phyloP scores from a whole-genome alignment of 257 asterid genomes.

The Fraxinus americana region DNA sequence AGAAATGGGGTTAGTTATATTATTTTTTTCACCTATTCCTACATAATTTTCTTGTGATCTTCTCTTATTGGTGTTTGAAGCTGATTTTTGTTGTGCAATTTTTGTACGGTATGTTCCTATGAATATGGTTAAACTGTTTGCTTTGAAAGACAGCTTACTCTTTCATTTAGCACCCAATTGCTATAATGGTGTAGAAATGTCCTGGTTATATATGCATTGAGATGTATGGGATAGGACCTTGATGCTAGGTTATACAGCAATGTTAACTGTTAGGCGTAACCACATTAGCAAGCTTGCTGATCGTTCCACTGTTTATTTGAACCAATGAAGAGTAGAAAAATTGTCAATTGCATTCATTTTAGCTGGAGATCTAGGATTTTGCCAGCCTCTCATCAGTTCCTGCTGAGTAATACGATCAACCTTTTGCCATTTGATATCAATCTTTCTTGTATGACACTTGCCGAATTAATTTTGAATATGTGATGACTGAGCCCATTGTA shows the following conservation, averaged over 20 bases:
- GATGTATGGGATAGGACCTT: background rate
- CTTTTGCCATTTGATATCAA: no score
- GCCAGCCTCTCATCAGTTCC: background rate
- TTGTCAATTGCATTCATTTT: background rate
- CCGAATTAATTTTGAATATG: no score
- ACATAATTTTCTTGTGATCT: background rate
- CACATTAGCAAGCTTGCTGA: background rate
- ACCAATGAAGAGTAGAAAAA: background rate
- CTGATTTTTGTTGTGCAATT: background rate
- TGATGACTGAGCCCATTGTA: no score
- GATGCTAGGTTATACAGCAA: background rate
- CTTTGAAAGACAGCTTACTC: background rate
- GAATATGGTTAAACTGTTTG: background rate
- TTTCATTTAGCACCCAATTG: no score
- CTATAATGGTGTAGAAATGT: no score
- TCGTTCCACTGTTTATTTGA: no score
- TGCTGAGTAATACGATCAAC: background rate
- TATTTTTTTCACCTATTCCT: background rate
- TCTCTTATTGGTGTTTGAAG: background rate
- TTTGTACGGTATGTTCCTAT: background rate
- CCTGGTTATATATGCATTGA: no score
- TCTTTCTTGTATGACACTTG: no score
- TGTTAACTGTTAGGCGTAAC: background rate
- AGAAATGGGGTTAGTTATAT: no score
- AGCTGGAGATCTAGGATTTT: background rate